Evolutionary conservation across 768 basidiomycete genomes (phyloP).

Genomic region (Serendipita sp.): DNA sequence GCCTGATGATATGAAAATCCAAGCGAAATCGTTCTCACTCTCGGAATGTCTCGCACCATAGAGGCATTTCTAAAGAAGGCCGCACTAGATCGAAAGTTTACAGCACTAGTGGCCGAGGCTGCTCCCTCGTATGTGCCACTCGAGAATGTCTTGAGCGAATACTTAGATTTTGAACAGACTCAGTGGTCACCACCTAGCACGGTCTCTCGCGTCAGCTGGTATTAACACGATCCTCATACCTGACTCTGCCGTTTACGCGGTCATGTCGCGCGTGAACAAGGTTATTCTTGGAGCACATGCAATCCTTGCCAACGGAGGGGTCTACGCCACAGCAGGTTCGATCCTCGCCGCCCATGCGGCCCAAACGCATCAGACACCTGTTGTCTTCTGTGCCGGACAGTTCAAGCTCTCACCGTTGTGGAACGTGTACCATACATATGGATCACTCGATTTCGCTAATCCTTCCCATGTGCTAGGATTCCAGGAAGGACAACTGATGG

Average conservation of each 20-base stretch:
- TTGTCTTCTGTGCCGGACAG: constrained; percentile 87
- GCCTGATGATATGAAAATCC: not conserved
- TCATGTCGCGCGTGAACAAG: constrained; percentile 96
- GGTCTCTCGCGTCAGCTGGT: constrained; percentile 56
- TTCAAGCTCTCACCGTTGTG: constrained; percentile 90
- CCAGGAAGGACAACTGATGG: constrained; percentile 60
- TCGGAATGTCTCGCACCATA: constrained; percentile 89
- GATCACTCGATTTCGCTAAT: constrained; percentile 63
- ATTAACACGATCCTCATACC: constrained; percentile 96
- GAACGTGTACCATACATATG: constrained; percentile 77
- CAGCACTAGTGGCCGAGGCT: constrained; percentile 90
- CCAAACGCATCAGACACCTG: constrained; percentile 74
- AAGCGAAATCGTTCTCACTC: constrained; percentile 87
- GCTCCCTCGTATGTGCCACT: constrained; percentile 60
- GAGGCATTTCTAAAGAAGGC: constrained; percentile 87
- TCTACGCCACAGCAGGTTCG: constrained; percentile 80
- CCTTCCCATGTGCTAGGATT: constrained; percentile 53
- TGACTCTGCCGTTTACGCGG: constrained; percentile 86
- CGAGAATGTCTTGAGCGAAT: constrained; percentile 1
- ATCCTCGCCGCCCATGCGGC: constrained; percentile 77
- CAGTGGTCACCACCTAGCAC: constrained; percentile 71
- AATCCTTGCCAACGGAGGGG: constrained; percentile 92
- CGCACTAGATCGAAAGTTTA: constrained; percentile 78
- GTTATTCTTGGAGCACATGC: constrained; percentile 88
- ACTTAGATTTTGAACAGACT: constrained; percentile 31